Conservation (phyloP, 805 yeast genomes). For the Wickerhamiella vanderwaltii region DNA sequence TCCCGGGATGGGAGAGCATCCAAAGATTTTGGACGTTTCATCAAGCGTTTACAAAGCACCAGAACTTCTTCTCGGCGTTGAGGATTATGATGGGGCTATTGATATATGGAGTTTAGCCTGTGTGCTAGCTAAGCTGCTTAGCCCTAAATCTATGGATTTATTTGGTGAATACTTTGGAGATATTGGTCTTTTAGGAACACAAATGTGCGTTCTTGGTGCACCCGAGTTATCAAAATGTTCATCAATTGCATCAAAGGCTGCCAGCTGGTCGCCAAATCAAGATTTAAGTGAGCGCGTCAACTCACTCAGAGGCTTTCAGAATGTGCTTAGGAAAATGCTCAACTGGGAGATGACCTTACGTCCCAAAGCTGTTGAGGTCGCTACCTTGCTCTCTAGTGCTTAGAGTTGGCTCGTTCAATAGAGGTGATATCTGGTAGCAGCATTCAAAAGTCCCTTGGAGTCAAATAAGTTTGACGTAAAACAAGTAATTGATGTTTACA, state of each 20-base stretch:
- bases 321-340: background rate
- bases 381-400: no score
- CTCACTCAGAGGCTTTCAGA: background rate
- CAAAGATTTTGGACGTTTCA: slow-evolving; percentile 39
- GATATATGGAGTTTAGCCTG: slow-evolving; percentile 70
- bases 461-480: no score
- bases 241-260: background rate
- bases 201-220: slow-evolving; percentile 5
- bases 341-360: background rate
- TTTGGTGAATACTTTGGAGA: slow-evolving; percentile 27
- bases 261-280: background rate
- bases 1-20: slow-evolving; percentile 23
- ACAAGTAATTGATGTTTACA: no score
- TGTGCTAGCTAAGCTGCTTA: slow-evolving; percentile 41
- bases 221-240: background rate
- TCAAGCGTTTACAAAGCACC: slow-evolving; percentile 65
- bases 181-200: slow-evolving; percentile 2
- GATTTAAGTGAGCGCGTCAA: background rate
- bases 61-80: slow-evolving; percentile 52
- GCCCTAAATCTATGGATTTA: slow-evolving; percentile 30
- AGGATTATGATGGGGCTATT: slow-evolving; percentile 40
- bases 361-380: background rate
- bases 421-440: no score
- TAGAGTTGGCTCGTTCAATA: no score
- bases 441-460: no score